phyloP scores from a whole-genome alignment of 306 rosid species.

The Rosa chinensis region DNA sequence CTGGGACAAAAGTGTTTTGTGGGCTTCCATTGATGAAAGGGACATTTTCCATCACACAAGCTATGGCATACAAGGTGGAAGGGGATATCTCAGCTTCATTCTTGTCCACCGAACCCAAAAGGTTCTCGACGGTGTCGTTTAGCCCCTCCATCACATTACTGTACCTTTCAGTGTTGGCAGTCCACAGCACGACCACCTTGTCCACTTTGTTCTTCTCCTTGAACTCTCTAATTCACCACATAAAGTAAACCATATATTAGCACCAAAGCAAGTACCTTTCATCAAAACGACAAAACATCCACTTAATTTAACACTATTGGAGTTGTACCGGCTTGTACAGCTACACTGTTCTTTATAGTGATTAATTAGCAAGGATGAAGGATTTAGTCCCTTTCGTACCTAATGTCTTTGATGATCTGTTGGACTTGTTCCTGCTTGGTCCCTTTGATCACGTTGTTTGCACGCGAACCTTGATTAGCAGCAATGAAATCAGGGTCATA shows the following conservation, averaged over 20 bases:
- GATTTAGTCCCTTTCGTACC: constrained; percentile 36
- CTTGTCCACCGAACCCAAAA: constrained; percentile 73
- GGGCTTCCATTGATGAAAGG: constrained; percentile 99
- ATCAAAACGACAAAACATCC: neutral
- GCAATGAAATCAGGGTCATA: constrained; percentile 93
- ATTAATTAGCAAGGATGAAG: neutral
- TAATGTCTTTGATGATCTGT: constrained; percentile 74
- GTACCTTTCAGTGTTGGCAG: constrained; percentile 98
- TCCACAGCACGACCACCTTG: constrained; percentile 92
- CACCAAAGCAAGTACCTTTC: constrained; percentile 13
- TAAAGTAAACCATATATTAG: neutral
- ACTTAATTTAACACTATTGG: neutral
- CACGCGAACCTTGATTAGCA: constrained; percentile 88
- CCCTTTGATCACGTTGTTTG: constrained; percentile 86
- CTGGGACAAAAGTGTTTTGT: constrained; percentile 97
- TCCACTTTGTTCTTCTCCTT: constrained; percentile 86
- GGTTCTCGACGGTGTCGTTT: constrained; percentile 80
- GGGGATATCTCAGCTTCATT: constrained; percentile 96
- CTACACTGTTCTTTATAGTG: neutral
- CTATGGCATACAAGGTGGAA: constrained; percentile 83
- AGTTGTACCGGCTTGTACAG: neutral
- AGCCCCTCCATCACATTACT: constrained; percentile 81
- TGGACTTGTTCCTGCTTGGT: constrained; percentile 82
- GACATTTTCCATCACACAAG: constrained; percentile 77
- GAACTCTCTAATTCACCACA: constrained; percentile 63